Evolutionary conservation across 768 basidiomycete species (phyloP).

Genomic region (Podaxis pistillaris): DNA sequence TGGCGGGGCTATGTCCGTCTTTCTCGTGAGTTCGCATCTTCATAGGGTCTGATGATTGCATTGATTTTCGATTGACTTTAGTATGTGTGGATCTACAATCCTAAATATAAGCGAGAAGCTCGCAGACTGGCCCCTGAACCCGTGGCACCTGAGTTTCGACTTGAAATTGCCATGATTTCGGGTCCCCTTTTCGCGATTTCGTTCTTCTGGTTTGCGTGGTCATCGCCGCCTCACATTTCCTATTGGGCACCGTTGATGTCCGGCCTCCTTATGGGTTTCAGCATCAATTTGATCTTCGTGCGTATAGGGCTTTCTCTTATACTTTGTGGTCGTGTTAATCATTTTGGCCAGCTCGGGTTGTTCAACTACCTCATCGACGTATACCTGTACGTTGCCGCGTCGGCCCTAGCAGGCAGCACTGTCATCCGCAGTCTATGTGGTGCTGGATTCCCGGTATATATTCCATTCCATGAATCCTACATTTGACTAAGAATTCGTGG

Average conservation of each 20-base stretch:
- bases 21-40: conserved; percentile 32
- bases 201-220: conserved; percentile 74
- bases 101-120: conserved; percentile 43
- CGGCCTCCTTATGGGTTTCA: conserved; percentile 49
- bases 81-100: conserved; percentile 50
- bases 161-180: conserved; percentile 47
- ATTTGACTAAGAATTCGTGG: conserved; percentile 4
- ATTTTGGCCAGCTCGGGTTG: conserved; percentile 40
- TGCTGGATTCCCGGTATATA: conserved; percentile 46
- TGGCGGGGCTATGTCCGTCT: conserved; percentile 45
- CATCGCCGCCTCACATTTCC: conserved; percentile 49
- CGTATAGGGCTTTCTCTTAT: conserved; percentile 22
- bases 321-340: neutral
- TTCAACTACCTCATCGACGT: conserved; percentile 65
- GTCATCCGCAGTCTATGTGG: conserved; percentile 54
- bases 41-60: neutral
- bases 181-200: conserved; percentile 50
- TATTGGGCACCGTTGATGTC: conserved; percentile 55
- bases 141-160: conserved; percentile 60
- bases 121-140: conserved; percentile 44
- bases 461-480: neutral
- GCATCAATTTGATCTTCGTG: conserved; percentile 55
- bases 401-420: conserved; percentile 53
- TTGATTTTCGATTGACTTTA: conserved; percentile 17
- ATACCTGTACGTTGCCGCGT: conserved; percentile 53